Base-by-base conservation (phyloP, 1,139 yeast species). In the Wickerhamomyces sp. region DNA sequence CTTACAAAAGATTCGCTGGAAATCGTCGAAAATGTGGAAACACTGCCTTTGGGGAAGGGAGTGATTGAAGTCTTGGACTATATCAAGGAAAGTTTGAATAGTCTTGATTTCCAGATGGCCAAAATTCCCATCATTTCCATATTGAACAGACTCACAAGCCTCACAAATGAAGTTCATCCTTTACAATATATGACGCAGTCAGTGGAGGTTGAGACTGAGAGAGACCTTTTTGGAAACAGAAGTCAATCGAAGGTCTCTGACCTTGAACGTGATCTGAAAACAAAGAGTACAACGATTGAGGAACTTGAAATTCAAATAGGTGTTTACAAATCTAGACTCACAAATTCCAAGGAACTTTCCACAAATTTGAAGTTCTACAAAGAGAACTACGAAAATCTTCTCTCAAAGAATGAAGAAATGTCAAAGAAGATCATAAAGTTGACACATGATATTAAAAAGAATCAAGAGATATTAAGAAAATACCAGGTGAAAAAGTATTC, bases 321-420 rank as follows among this genome's bases (percentile, higher is more conserved):
- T 12, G 54, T 67, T 6, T 51, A 71, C 28, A 68, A 68, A 42
- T 60, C 61, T 13, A 68, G 66, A 45, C 57, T 74, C 54, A 22
- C 24, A 4, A 33, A 39, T 5, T 41, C 37, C 6, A 39, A 38
- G 25, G 47, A 46, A 6, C 30, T 43, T 2, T 47, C 46, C 17
- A 5, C 13, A 2, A 27, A 43, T 16, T 30, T 45, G 19, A 37
- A 30, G 15, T 35, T 43, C 13, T 45, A 46, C 24, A 39, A 38
- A 13, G 10, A 22, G 2, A 37, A 43, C 7, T 30, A 31, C 22
- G 47, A 44, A 22, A 17, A 17, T 1, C 9, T 42, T 3, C 23
- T 21, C 1, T 9, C 16, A 7, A 30, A 31, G n/a, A 46, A 45
- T 30, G 15, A 16, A 8, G 27, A 23, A 1, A 14, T 46, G 6